Conservation (phyloP, 1,139 yeast genomes). For the Candida tetrigidarum region DNA sequence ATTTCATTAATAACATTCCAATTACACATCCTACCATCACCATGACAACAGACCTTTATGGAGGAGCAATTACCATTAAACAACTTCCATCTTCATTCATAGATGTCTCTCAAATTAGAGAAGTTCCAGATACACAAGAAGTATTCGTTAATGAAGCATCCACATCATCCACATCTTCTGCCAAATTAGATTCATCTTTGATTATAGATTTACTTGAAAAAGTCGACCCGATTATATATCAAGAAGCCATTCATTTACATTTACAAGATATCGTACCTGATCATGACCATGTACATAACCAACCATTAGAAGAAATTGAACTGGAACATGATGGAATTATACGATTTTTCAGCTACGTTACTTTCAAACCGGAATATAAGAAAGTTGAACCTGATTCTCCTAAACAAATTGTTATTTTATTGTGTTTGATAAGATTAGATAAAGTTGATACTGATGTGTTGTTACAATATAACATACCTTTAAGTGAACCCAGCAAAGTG, state of each 20-base stretch:
- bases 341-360: constrained; percentile 14
- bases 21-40: neutral
- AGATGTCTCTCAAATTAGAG: constrained; percentile 76
- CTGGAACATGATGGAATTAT: constrained; percentile 8
- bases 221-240: constrained; percentile 42
- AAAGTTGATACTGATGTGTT: constrained; percentile 64
- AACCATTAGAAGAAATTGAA: constrained; percentile 9
- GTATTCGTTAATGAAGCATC: constrained; percentile 59
- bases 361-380: constrained; percentile 12
- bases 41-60: constrained; percentile 45
- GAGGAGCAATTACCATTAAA: constrained; percentile 71
- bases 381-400: constrained; percentile 13
- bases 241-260: constrained; percentile 43
- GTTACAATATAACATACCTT: constrained; percentile 62
- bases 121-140: constrained; percentile 90
- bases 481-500: constrained; percentile 15
- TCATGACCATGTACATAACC: constrained; percentile 8
- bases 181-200: constrained; percentile 57
- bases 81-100: constrained; percentile 39
- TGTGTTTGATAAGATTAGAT: constrained; percentile 56
- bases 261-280: constrained; percentile 39
- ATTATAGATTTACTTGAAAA: constrained; percentile 74
- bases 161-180: constrained; percentile 18
- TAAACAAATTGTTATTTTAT: constrained; percentile 14
- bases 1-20: neutral